phyloP scores from a whole-genome alignment of 2,329 filamentous ascomycete genomes.

The Ophiostoma angusticollis region DNA sequence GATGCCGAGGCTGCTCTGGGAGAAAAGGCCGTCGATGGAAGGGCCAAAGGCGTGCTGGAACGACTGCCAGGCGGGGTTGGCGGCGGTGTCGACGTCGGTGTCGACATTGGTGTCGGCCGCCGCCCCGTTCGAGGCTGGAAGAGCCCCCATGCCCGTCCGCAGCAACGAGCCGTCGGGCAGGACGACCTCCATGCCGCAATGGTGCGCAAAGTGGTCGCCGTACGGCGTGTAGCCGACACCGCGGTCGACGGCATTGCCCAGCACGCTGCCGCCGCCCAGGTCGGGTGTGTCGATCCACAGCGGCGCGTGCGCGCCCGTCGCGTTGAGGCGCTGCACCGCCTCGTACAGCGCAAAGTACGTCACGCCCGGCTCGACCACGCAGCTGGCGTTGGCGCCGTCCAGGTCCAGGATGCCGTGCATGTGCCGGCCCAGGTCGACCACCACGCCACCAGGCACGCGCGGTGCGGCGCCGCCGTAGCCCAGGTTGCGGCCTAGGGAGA shows the following conservation, averaged over 20 bases:
- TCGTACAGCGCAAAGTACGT: slow-evolving; percentile 38
- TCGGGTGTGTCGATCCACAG: slow-evolving; percentile 32
- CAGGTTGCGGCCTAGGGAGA: slow-evolving; percentile 35
- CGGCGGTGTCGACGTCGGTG: slow-evolving; percentile 14
- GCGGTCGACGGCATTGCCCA: slow-evolving; percentile 33
- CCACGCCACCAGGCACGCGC: slow-evolving; percentile 36
- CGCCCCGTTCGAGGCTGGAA: slow-evolving; percentile 20
- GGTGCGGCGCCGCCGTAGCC: slow-evolving; percentile 38
- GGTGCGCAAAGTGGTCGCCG: slow-evolving; percentile 27
- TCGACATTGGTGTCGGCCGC: too few relatives aligned
- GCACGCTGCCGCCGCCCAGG: slow-evolving; percentile 28
- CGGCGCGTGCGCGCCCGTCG: slow-evolving; percentile 22
- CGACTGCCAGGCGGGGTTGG: slow-evolving; percentile 27
- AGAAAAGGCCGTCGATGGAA: slow-evolving; percentile 33
- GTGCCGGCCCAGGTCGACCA: slow-evolving; percentile 36
- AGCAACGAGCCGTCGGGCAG: slow-evolving; percentile 30
- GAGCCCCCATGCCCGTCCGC: slow-evolving; percentile 34
- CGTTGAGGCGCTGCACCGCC: slow-evolving; percentile 23
- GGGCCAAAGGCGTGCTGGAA: slow-evolving; percentile 29
- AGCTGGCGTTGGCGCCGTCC: slow-evolving; percentile 34
- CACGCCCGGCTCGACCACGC: slow-evolving; percentile 42
- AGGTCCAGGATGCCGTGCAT: slow-evolving; percentile 42
- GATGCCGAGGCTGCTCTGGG: slow-evolving; percentile 38
- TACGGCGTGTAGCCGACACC: slow-evolving; percentile 34
- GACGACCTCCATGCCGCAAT: slow-evolving; percentile 22